Evolutionary conservation across 129 eudicot genomes (phyloP).

Genomic region (Centrapalus pauciflorus): DNA sequence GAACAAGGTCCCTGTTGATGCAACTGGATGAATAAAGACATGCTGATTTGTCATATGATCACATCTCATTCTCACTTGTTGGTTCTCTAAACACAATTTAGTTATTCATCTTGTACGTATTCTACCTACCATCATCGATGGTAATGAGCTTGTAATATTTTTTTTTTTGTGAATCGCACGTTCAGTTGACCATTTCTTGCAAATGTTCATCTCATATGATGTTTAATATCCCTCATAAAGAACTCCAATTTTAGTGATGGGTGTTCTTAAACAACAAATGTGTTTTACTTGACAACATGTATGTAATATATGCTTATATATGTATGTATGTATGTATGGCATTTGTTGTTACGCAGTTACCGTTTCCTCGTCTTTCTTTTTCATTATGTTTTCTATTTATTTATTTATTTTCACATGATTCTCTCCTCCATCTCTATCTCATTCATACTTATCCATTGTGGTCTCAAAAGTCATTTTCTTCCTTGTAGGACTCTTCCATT

Average conservation of each 20-base stretch:
- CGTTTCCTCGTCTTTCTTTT: neutral
- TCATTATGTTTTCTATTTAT: neutral
- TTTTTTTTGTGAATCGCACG: too few species aligned
- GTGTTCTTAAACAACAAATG: neutral
- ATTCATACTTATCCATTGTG: slow-evolving; percentile 35
- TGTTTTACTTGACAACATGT: slow-evolving; percentile 6
- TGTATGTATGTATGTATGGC: neutral
- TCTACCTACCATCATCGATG: neutral
- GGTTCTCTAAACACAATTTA: neutral
- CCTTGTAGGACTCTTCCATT: slow-evolving; percentile 29
- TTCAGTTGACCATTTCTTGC: neutral
- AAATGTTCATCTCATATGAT: too few species aligned
- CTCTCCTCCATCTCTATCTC: slow-evolving; percentile 32
- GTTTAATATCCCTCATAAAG: too few species aligned
- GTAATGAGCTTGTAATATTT: neutral
- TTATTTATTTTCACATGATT: slow-evolving; percentile 24
- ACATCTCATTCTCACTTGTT: slow-evolving; percentile 8
- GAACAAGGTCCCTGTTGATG: slow-evolving; percentile 35
- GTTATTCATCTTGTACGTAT: neutral
- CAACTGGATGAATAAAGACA: slow-evolving; percentile 29
- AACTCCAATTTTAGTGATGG: slow-evolving; percentile 8
- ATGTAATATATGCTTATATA: too few species aligned
- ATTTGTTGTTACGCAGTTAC: slow-evolving; percentile 4
- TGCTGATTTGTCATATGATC: slow-evolving; percentile 6
- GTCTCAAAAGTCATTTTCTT: slow-evolving; percentile 37